A percentile compares a stretch with the other conserved stretches of the same genome.
phyloP scores from a whole-genome alignment of 495 filamentous ascomycete species.

The Hypoxylon fuscum region DNA sequence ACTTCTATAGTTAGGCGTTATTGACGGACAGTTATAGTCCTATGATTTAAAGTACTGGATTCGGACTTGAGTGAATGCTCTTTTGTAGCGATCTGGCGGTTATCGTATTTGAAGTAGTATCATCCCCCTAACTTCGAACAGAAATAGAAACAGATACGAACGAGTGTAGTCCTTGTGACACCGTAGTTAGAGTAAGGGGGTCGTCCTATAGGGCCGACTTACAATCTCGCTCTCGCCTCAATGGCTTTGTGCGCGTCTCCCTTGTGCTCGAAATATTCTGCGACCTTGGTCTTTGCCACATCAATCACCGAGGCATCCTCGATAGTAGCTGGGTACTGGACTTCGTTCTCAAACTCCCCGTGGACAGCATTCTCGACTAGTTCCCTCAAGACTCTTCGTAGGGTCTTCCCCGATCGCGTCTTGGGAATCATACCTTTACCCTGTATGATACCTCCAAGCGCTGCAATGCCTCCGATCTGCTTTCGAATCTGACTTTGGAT shows the following conservation, averaged over 20 bases:
- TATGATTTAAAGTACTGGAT: not conserved
- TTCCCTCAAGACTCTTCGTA: slow-evolving; percentile 81
- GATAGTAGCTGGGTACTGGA: slow-evolving; percentile 62
- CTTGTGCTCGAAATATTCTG: slow-evolving; percentile 58
- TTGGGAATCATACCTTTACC: slow-evolving; percentile 92
- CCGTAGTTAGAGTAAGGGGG: not conserved
- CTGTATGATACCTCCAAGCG: slow-evolving; percentile 82
- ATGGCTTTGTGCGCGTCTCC: slow-evolving; percentile 59
- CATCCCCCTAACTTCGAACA: not conserved
- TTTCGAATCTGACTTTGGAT: slow-evolving; percentile 75
- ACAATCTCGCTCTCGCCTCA: slow-evolving; percentile 68
- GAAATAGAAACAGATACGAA: slow-evolving; percentile 7
- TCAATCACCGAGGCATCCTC: slow-evolving; percentile 62
- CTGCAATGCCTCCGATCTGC: slow-evolving; percentile 88
- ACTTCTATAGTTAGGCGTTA: not conserved
- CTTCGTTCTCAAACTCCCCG: slow-evolving; percentile 58
- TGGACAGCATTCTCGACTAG: slow-evolving; percentile 74
- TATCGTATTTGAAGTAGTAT: not conserved
- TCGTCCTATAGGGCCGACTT: slow-evolving; percentile 5
- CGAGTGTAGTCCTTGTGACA: not conserved
- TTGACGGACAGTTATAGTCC: not conserved
- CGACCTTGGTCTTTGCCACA: slow-evolving; percentile 57
- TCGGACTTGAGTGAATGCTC: not conserved
- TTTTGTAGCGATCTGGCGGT: slow-evolving; percentile 1
- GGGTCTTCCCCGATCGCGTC: slow-evolving; percentile 87